A percentile compares a stretch with the other conserved stretches of the same genome.
Evolutionary conservation across 1,284 basidiomycete species (phyloP).

Genomic region (Tilletia caries): DNA sequence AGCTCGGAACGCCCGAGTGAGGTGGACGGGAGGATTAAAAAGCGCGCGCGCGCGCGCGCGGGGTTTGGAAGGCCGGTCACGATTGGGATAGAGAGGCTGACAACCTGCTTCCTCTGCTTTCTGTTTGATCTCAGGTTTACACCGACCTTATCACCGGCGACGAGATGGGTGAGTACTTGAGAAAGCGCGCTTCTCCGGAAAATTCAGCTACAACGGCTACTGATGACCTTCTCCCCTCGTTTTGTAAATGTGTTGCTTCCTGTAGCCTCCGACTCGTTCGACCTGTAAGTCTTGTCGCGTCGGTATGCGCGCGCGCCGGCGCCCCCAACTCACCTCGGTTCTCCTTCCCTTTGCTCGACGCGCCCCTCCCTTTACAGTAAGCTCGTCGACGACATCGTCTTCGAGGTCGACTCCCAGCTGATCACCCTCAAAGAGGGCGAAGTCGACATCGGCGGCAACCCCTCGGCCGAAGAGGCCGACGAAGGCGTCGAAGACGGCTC

Average conservation of each 20-base stretch:
- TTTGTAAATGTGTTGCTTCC: too few species aligned
- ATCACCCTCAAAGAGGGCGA: conserved; percentile 77
- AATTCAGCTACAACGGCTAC: too few species aligned
- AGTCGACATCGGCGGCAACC: conserved; percentile 77
- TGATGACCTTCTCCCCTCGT: too few species aligned
- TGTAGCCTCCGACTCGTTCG: conserved; percentile 39
- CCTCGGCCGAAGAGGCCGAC: conserved; percentile 75
- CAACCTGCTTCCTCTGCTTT: too few species aligned
- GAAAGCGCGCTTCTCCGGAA: too few species aligned
- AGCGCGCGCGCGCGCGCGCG: too few species aligned
- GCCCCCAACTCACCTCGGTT: background rate
- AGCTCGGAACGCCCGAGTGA: too few species aligned
- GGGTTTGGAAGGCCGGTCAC: too few species aligned
- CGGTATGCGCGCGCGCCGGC: background rate
- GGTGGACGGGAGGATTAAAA: too few species aligned
- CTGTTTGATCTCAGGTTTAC: conserved; percentile 62
- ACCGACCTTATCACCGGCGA: conserved; percentile 68
- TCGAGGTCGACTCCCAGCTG: conserved; percentile 79
- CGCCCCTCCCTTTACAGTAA: conserved; percentile 62
- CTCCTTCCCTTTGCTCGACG: too few species aligned
- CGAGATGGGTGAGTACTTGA: conserved; percentile 65
- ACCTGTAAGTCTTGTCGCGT: conserved; percentile 19
- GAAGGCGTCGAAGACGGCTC: conserved; percentile 80
- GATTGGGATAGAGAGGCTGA: too few species aligned
- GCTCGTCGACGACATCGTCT: conserved; percentile 75